A percentile compares a stretch with the other conserved stretches of the same genome.
Conservation (phyloP, 768 basidiomycete species). For the Kwoniella botswanensis region DNA sequence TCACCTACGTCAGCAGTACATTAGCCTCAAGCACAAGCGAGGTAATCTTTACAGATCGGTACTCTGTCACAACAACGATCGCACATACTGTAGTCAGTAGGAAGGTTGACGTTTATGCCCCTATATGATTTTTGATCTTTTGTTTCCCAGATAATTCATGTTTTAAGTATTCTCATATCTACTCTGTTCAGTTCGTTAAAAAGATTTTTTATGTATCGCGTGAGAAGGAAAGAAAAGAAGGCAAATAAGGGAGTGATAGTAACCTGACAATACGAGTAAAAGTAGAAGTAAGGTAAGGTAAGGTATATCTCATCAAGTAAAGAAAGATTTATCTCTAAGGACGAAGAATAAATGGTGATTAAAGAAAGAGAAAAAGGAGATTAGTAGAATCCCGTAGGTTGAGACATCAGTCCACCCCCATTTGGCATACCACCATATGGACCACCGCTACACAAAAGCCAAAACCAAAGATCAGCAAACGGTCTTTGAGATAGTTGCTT, state of each 20-base stretch:
- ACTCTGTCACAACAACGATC: too few species aligned
- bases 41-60: too few species aligned
- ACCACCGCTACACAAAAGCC: conserved; percentile 19
- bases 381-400: conserved; percentile 51
- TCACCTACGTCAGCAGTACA: too few species aligned
- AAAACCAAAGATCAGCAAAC: not conserved
- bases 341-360: not conserved
- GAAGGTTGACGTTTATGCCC: too few species aligned
- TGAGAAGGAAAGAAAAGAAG: not conserved
- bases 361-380: too few species aligned
- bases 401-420: conserved; percentile 45
- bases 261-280: not conserved
- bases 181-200: not conserved
- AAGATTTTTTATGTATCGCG: not conserved
- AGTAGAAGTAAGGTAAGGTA: not conserved
- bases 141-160: not conserved
- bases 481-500: too few species aligned
- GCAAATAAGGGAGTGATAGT: too few species aligned
- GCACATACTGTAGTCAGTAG: too few species aligned
- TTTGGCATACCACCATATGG: conserved; percentile 44
- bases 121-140: too few species aligned
- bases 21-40: too few species aligned
- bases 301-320: not conserved
- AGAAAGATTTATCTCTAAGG: not conserved
- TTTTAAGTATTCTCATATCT: not conserved